phyloP scores from a whole-genome alignment of 495 filamentous ascomycete species.

The Ramalina intermedia region DNA sequence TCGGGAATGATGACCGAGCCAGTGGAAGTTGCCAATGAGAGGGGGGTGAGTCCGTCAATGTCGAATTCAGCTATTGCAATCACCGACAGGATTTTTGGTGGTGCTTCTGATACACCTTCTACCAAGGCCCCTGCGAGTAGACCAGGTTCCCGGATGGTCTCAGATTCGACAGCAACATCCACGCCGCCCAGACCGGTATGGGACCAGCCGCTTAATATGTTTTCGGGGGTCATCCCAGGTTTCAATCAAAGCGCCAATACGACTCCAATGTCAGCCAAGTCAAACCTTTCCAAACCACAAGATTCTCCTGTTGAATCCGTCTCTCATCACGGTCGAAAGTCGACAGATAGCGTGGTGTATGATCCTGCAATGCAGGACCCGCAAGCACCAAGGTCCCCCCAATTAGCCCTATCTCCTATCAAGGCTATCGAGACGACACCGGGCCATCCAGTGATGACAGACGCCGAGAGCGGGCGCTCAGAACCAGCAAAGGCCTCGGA shows the following conservation, averaged over 20 bases:
- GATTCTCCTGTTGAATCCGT: background rate
- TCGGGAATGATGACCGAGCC: conserved; percentile 81
- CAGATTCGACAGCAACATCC: conserved; percentile 8
- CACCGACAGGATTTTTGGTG: conserved; percentile 3
- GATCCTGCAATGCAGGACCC: background rate
- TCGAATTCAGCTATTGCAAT: conserved; percentile 22
- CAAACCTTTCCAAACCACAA: conserved; percentile 5
- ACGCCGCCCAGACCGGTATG: conserved; percentile 13
- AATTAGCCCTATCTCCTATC: conserved; percentile 25
- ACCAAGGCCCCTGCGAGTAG: background rate
- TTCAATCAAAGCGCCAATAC: conserved; percentile 12
- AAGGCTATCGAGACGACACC: conserved; percentile 29
- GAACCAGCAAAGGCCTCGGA: background rate
- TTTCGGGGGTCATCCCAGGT: conserved; percentile 13
- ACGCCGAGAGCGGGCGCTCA: background rate
- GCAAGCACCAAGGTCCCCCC: conserved; percentile 1
- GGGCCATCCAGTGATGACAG: conserved; percentile 11
- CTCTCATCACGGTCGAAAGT: conserved; percentile 1
- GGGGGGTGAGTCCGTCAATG: conserved; percentile 7
- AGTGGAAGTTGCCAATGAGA: conserved; percentile 18
- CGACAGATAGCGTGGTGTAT: background rate
- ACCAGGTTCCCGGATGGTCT: conserved; percentile 1
- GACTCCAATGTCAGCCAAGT: conserved; percentile 13
- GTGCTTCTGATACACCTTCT: conserved; percentile 3
- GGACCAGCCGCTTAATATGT: conserved; percentile 17